A percentile compares a stretch with the other conserved stretches of the same genome.
These are phyloP conservation scores for Epichloe typhina DNA, from an alignment of 2,329 filamentous ascomycete species.

Conservation along the genomic window DNA sequence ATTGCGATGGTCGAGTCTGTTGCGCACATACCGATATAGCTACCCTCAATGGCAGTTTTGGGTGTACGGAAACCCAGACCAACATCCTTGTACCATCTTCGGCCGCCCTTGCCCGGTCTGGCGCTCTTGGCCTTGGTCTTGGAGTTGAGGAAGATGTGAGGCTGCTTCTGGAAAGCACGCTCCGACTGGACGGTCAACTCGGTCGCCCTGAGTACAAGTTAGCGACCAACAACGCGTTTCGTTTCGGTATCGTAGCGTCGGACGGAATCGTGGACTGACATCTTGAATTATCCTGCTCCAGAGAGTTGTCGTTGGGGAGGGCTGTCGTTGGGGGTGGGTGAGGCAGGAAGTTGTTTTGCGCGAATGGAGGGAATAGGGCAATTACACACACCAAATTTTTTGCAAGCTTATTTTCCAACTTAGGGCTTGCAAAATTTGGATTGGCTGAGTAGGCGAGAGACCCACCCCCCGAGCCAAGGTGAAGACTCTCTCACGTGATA, in stretches of 20 bases:
- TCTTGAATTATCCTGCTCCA: conserved; percentile 30
- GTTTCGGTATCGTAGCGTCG: conserved; percentile 2
- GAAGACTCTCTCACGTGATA: not conserved
- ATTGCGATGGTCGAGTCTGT: not conserved
- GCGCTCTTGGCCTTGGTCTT: conserved; percentile 80
- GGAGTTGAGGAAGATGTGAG: conserved; percentile 98
- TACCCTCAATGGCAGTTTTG: conserved; percentile 96
- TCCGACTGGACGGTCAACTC: conserved; percentile 99
- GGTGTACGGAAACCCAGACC: conserved; percentile 98
- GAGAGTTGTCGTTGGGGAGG: conserved; percentile 25
- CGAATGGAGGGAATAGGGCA: conserved; percentile 25
- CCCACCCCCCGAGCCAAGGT: conserved; percentile 4
- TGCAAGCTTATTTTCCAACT: conserved; percentile 16
- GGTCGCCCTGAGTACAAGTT: conserved; percentile 65
- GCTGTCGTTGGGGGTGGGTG: conserved; percentile 25
- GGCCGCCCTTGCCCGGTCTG: conserved; percentile 80
- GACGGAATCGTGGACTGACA: conserved; percentile 21
- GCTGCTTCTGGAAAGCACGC: conserved; percentile 99
- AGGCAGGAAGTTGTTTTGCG: conserved; percentile 23
- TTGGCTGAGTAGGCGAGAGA: conserved; percentile 18
- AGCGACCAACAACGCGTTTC: conserved; percentile 12
- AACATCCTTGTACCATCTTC: conserved; percentile 98
- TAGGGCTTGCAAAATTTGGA: conserved; percentile 30
- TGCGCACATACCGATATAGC: conserved; percentile 83
- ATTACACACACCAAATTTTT: conserved; percentile 23